Conservation (phyloP, 2,329 filamentous ascomycete species). For the Rhinocladiella mackenziei region DNA sequence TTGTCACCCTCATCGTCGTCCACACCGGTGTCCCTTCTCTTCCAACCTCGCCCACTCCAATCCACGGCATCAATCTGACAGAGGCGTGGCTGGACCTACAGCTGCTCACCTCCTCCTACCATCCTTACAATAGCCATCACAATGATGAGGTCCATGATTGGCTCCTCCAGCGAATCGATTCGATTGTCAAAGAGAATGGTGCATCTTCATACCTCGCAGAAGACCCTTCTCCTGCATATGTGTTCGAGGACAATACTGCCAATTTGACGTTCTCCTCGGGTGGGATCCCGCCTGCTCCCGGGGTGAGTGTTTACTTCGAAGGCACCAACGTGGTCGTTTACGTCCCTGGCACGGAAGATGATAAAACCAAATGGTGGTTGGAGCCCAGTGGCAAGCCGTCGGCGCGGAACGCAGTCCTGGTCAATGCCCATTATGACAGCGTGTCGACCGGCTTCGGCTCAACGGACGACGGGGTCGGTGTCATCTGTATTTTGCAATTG, state of each 20-base stretch:
- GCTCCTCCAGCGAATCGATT: constrained; percentile 65
- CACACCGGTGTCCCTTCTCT: constrained; percentile 71
- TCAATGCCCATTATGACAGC: constrained; percentile 93
- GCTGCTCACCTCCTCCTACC: constrained; percentile 67
- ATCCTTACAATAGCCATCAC: constrained; percentile 80
- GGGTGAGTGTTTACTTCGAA: constrained; percentile 72
- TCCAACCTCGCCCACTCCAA: constrained; percentile 52
- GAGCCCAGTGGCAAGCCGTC: constrained; percentile 47
- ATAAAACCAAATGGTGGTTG: constrained; percentile 70
- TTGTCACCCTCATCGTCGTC: constrained; percentile 67
- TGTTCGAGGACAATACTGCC: constrained; percentile 74
- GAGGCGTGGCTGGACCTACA: constrained; percentile 85
- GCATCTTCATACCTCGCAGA: constrained; percentile 26
- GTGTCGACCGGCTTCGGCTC: constrained; percentile 90
- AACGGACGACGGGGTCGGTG: constrained; percentile 88
- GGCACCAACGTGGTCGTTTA: constrained; percentile 90
- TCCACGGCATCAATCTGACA: constrained; percentile 69
- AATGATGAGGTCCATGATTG: constrained; percentile 79
- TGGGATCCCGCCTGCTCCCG: constrained; percentile 37
- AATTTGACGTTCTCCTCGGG: constrained; percentile 68
- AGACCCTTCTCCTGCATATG: constrained; percentile 45
- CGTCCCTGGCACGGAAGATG: constrained; percentile 74
- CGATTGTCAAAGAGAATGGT: constrained; percentile 64
- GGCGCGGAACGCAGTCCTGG: constrained; percentile 71
- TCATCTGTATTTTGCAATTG: constrained; percentile 79